Base-by-base conservation (phyloP, 345 rosid genomes). In the Kandelia obovata region DNA sequence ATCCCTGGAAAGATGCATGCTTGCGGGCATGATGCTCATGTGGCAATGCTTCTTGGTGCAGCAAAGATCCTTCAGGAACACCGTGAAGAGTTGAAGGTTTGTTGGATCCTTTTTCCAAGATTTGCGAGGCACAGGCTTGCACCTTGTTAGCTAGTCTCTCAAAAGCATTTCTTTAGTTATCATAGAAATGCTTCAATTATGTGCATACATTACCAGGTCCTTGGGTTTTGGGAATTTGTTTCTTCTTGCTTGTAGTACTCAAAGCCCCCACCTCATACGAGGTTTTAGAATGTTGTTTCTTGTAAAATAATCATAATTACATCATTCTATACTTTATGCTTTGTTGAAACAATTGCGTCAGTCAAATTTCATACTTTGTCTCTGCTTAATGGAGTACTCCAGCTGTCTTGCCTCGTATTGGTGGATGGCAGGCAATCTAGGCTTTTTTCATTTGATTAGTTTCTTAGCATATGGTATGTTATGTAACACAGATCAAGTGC, bases 1-100 rank as follows among this genome's bases (percentile, higher is more conserved):
- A 69, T 82, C 64, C 84, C 88, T 2, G 95, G 89, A 71, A 91
- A 86, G 82, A 91, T 91, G 97, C 97, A 91, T 65, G 95, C 92
- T 68, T 91, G 97, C 81, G 97, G 95, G 19, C 97, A 91, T 61
- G 97, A 91, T 75, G 88, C 88, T 71, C 97, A 91, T 82, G 89
- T 87, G 46, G 58, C 95, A 2, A 91, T 91, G 92, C 92, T 91
- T 51, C 91, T 89, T 13, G 95, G 95, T 69, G 95, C 91, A 20
- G 95, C 97, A 1, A 91, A 84, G 75, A 80, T 91, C 71, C 97
- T 91, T 39, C 81, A 86, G 77, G 82, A 86, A 46, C 87, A 91
- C 52, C 71, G 34, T 2, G 61, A 72, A 19, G 81, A 81, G 63
- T 67, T 77, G 60, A 73, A 82, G 78, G 83, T 83, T 23, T 49